phyloP scores from a whole-genome alignment of 805 yeast genomes.

The Grigorovia transvaalensis region DNA sequence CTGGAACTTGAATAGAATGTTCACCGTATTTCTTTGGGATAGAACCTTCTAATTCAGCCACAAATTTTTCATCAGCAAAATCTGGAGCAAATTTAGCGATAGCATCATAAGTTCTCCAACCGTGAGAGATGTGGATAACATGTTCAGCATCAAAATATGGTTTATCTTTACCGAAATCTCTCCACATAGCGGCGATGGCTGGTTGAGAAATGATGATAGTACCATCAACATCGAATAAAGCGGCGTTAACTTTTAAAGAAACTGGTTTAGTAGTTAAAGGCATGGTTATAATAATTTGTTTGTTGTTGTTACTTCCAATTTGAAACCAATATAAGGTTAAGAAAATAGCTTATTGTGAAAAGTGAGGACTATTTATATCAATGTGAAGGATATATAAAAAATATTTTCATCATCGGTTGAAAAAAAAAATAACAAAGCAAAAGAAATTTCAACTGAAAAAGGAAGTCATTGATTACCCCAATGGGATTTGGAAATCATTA shows the following conservation, averaged over 20 bases:
- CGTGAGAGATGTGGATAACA: constrained; percentile 67
- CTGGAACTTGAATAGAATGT: constrained; percentile 64
- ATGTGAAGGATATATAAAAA: neutral
- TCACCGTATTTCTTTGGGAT: constrained; percentile 67
- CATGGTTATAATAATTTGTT: constrained; percentile 6
- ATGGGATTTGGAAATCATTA: neutral
- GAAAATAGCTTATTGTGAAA: neutral
- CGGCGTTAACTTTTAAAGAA: constrained; percentile 33
- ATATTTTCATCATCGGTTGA: neutral
- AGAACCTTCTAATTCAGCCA: constrained; percentile 54
- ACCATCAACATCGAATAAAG: constrained; percentile 79
- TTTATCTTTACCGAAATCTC: constrained; percentile 54
- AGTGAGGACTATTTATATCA: neutral
- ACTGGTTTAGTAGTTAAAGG: constrained; percentile 23
- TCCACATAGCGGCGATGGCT: constrained; percentile 79
- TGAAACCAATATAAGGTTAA: neutral
- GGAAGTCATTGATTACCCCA: neutral
- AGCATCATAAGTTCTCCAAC: constrained; percentile 74
- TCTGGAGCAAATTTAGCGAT: constrained; percentile 66
- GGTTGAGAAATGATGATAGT: constrained; percentile 76
- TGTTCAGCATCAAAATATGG: constrained; percentile 60
- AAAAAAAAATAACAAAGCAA: neutral
- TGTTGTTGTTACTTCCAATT: neutral
- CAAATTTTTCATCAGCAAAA: constrained; percentile 56
- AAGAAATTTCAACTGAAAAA: neutral